A percentile compares a stretch with the other conserved stretches of the same genome.
Conservation (phyloP, 495 filamentous ascomycete genomes). For the Tuber calosporum region DNA sequence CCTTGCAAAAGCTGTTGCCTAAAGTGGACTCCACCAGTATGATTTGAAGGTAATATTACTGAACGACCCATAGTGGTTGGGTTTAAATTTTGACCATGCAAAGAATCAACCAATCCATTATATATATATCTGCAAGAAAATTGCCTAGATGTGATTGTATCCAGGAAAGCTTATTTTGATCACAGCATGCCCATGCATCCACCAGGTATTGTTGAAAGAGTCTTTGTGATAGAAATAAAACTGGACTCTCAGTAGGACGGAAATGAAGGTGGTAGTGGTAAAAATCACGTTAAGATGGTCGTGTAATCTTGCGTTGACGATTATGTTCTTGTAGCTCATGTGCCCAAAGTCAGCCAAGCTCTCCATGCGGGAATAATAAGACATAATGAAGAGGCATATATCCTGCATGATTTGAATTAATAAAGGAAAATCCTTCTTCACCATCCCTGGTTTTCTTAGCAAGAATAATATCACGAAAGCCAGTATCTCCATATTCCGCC, state of each 20-base stretch:
- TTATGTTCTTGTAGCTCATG: background rate
- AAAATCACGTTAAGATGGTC: background rate
- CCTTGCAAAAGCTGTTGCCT: background rate
- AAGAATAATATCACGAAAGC: background rate
- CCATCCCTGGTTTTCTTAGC: background rate
- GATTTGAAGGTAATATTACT: background rate
- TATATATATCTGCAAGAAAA: background rate
- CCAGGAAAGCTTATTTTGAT: background rate
- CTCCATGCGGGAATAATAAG: background rate
- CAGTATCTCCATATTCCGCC: background rate
- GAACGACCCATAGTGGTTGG: background rate
- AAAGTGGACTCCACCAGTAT: background rate
- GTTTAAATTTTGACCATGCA: background rate
- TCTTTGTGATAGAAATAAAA: background rate
- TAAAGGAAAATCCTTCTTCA: background rate
- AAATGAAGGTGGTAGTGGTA: background rate
- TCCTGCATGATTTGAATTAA: background rate
- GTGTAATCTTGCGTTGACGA: background rate
- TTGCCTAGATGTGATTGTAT: background rate
- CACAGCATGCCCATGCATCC: background rate
- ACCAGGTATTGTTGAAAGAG: background rate
- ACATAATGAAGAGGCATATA: background rate
- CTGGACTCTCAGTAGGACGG: background rate
- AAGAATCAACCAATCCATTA: background rate
- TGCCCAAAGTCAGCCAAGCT: background rate